Evolutionary conservation across 495 filamentous ascomycete genomes (phyloP).

Genomic region (Penicillium atrosanguineum): DNA sequence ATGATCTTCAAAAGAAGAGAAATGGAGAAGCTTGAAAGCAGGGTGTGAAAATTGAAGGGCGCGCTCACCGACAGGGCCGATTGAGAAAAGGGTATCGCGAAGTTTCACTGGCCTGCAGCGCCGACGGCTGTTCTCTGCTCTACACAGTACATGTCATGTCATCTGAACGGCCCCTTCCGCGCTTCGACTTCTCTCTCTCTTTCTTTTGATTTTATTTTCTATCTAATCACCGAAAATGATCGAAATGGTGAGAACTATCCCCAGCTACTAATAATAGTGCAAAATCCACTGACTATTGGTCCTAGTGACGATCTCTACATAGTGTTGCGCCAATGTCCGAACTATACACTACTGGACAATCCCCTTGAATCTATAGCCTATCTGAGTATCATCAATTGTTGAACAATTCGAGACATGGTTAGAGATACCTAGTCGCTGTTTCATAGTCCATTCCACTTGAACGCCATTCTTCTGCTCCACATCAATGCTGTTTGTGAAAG

Average conservation of each 20-base stretch:
- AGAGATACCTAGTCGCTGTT: not conserved
- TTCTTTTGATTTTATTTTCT: not conserved
- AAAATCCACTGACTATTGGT: not conserved
- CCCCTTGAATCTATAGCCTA: too few species aligned
- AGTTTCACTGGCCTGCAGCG: slow-evolving; percentile 26
- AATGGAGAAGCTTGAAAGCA: slow-evolving; percentile 2
- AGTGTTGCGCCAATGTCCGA: not conserved
- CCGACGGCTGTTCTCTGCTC: slow-evolving; percentile 26
- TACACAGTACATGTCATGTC: slow-evolving; percentile 23
- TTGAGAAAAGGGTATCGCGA: slow-evolving; percentile 12
- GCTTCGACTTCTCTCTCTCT: not conserved
- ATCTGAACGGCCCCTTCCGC: slow-evolving; percentile 11
- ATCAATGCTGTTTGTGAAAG: not conserved
- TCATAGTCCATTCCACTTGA: not conserved
- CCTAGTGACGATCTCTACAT: not conserved
- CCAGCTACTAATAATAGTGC: not conserved
- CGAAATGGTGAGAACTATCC: not conserved
- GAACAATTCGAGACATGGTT: too few species aligned
- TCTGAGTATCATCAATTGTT: too few species aligned
- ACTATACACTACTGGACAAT: too few species aligned
- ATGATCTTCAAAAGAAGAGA: slow-evolving; percentile 11
- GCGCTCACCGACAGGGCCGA: slow-evolving; percentile 20
- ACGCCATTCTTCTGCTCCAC: not conserved
- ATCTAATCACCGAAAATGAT: not conserved
- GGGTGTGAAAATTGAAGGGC: not conserved